These are phyloP conservation scores for Heracleum sosnowskyi DNA, from an alignment of 129 eudicot species.

Conservation along the genomic window DNA sequence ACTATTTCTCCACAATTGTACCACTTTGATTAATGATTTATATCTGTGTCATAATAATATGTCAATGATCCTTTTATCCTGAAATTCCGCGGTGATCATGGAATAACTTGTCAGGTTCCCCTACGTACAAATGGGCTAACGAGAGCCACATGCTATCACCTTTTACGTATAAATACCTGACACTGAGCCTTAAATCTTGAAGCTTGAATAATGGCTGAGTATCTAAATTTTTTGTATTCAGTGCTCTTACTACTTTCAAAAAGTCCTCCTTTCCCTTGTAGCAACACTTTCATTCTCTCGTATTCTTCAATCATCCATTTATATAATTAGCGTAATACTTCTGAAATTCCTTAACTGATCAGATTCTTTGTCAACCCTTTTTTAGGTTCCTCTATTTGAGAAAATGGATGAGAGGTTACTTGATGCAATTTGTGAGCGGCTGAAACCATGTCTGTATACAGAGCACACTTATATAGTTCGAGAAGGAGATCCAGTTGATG, in stretches of 20 bases:
- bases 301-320: neutral
- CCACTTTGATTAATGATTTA: neutral
- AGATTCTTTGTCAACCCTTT: conserved; percentile 5
- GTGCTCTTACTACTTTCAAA: neutral
- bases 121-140: neutral
- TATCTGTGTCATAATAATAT: neutral
- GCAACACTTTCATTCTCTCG: neutral
- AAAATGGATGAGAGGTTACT: conserved; percentile 78
- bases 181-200: neutral
- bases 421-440: conserved; percentile 83
- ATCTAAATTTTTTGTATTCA: neutral
- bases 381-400: conserved; percentile 84
- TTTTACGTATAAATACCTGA: neutral
- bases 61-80: too few relatives aligned
- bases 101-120: conserved; percentile 1
- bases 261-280: neutral
- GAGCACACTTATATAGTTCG: conserved; percentile 64
- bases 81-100: neutral
- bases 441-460: conserved; percentile 78
- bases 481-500: conserved; percentile 93
- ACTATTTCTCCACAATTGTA: neutral
- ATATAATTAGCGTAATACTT: neutral
- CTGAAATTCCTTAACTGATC: neutral
- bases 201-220: neutral
- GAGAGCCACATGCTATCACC: neutral